Percentiles rank a stretch among this genome's conserved stretches.
Conservation (phyloP, 2,329 filamentous ascomycete genomes). For the Leptographium flavum region DNA sequence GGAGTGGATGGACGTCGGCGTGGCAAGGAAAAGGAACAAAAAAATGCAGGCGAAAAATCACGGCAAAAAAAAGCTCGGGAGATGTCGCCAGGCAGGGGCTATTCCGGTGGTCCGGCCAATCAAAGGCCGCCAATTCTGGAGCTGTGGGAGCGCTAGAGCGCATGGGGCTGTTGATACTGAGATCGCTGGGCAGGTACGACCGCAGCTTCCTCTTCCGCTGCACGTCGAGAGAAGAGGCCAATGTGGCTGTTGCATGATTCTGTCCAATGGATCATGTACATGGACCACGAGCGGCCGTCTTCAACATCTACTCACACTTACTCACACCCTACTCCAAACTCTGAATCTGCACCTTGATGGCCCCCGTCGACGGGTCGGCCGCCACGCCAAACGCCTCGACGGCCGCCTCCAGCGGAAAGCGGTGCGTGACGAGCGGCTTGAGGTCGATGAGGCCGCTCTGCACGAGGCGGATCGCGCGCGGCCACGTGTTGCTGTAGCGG, state of each 20-base stretch:
- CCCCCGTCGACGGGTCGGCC: conserved; percentile 74
- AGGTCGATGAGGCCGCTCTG: conserved; percentile 74
- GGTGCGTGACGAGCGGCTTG: conserved; percentile 72
- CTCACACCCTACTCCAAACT: conserved; percentile 37
- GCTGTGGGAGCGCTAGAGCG: not conserved
- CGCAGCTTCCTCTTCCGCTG: too few species aligned
- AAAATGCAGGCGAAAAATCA: not conserved
- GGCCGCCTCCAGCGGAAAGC: conserved; percentile 74
- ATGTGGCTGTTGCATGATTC: too few species aligned
- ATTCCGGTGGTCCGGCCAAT: conserved; percentile 13
- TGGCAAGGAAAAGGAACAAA: not conserved
- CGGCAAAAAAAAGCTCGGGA: conserved; percentile 20
- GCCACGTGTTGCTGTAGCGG: conserved; percentile 93
- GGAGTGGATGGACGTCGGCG: not conserved
- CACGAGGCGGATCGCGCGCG: conserved; percentile 75
- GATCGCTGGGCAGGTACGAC: too few species aligned
- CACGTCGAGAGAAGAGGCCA: too few species aligned
- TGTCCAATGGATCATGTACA: too few species aligned
- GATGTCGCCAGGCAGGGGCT: conserved; percentile 15
- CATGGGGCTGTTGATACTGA: too few species aligned
- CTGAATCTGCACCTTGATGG: conserved; percentile 97
- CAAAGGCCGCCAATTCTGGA: conserved; percentile 9
- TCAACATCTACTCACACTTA: too few species aligned
- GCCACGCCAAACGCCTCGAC: conserved; percentile 82
- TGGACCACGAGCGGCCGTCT: too few species aligned